phyloP scores from a whole-genome alignment of 1,284 basidiomycete species.

The Ustilago tritici region DNA sequence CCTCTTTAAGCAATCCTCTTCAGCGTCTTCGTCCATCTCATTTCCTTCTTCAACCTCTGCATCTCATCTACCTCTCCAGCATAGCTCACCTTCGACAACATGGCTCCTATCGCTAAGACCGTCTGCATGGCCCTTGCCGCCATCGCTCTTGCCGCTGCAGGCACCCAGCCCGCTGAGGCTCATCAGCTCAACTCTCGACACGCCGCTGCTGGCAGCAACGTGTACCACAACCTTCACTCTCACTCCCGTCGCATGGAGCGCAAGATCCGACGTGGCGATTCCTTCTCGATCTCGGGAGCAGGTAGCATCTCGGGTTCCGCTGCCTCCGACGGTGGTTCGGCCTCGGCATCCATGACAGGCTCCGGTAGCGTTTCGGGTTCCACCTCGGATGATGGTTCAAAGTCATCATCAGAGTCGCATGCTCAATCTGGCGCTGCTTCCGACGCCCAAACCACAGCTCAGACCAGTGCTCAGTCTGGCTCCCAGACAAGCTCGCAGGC shows the following conservation, averaged over 20 bases:
- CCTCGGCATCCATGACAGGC: conserved; percentile 26
- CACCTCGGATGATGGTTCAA: conserved; percentile 23
- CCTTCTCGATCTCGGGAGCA: conserved; percentile 31
- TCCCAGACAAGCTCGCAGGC: conserved; percentile 13
- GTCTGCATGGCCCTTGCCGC: conserved; percentile 50
- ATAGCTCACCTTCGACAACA: conserved; percentile 20
- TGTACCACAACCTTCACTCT: conserved; percentile 52
- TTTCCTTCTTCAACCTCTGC: background rate
- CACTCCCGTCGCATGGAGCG: conserved; percentile 53
- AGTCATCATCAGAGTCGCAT: conserved; percentile 7
- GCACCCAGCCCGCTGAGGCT: conserved; percentile 38
- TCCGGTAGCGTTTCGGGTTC: conserved; percentile 35
- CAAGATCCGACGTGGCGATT: conserved; percentile 46
- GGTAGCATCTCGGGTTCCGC: conserved; percentile 20
- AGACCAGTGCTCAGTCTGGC: conserved; percentile 19
- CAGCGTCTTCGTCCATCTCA: conserved; percentile 6
- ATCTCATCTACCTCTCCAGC: conserved; percentile 5
- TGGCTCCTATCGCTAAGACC: conserved; percentile 56
- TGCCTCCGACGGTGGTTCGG: conserved; percentile 10
- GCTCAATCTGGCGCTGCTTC: conserved; percentile 18
- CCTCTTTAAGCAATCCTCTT: background rate
- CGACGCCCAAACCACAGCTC: background rate
- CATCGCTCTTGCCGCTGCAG: conserved; percentile 43
- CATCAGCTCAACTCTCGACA: conserved; percentile 50
- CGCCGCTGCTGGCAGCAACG: conserved; percentile 51